Evolutionary conservation across 1,284 basidiomycete species (phyloP).

Genomic region (Ganoderma lingzhi): DNA sequence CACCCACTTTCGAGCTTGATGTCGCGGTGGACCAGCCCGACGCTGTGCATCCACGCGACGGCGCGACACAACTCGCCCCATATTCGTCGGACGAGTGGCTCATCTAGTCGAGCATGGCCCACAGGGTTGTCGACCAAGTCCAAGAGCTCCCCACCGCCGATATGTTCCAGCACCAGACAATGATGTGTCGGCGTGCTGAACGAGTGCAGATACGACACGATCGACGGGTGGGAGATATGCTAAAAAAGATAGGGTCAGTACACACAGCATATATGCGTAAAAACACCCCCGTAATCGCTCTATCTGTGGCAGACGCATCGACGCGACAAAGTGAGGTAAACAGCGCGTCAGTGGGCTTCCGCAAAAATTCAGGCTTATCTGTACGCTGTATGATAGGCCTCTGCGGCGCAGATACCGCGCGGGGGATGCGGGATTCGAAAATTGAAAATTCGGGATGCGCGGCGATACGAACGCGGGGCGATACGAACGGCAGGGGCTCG

Average conservation of each 20-base stretch:
- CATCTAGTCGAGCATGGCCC: slow-evolving; percentile 56
- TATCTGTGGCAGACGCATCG: neutral
- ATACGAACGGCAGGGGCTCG: slow-evolving; percentile 7
- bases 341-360: neutral
- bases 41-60: slow-evolving; percentile 90
- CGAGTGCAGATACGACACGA: slow-evolving; percentile 76
- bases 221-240: slow-evolving; percentile 88
- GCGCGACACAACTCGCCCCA: slow-evolving; percentile 85
- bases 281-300: neutral
- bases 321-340: neutral
- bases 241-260: slow-evolving; percentile 39
- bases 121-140: slow-evolving; percentile 75
- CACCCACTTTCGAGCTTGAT: slow-evolving; percentile 93
- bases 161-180: slow-evolving; percentile 82
- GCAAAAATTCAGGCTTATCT: neutral
- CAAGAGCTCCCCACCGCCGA: slow-evolving; percentile 88
- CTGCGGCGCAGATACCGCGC: slow-evolving; percentile 5
- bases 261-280: neutral
- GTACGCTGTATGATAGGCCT: neutral
- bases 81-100: slow-evolving; percentile 75
- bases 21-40: slow-evolving; percentile 90
- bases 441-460: neutral
- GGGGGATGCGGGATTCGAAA: neutral
- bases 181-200: slow-evolving; percentile 82
- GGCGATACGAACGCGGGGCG: neutral